Conservation (phyloP, 148 eudicot species). For the Amaranthus palmeri region DNA sequence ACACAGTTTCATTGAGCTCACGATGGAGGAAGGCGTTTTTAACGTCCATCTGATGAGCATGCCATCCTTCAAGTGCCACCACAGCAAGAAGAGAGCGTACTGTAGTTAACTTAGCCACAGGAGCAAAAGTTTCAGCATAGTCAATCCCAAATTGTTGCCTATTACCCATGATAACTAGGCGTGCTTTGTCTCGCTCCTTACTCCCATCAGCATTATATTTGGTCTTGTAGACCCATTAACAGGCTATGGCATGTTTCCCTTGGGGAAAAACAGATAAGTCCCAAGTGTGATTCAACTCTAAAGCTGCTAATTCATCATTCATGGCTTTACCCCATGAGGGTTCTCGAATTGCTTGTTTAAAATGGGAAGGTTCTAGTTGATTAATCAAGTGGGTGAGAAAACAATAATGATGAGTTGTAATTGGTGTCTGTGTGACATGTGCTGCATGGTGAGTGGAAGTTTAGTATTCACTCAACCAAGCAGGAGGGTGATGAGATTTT, state of each 20-base stretch:
- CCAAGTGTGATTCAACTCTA: neutral
- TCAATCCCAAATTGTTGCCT: neutral
- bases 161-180: neutral
- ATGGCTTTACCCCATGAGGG: neutral
- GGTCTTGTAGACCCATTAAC: neutral
- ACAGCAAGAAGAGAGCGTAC: no score
- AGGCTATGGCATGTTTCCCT: neutral
- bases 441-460: neutral
- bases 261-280: neutral
- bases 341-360: neutral
- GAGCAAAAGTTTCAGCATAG: no score
- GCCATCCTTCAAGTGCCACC: no score
- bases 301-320: neutral
- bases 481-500: neutral
- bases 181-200: neutral
- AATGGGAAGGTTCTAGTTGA: neutral
- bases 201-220: slow-evolving; percentile 3
- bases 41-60: no score
- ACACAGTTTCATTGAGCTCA: neutral
- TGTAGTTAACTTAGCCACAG: no score
- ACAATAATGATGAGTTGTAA: neutral
- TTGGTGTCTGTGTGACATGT: neutral
- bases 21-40: no score
- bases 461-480: neutral
- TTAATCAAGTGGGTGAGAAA: no score